These are phyloP conservation scores for Cryptococcus sp. DNA, from an alignment of 1,284 basidiomycete genomes.

Conservation along the genomic window DNA sequence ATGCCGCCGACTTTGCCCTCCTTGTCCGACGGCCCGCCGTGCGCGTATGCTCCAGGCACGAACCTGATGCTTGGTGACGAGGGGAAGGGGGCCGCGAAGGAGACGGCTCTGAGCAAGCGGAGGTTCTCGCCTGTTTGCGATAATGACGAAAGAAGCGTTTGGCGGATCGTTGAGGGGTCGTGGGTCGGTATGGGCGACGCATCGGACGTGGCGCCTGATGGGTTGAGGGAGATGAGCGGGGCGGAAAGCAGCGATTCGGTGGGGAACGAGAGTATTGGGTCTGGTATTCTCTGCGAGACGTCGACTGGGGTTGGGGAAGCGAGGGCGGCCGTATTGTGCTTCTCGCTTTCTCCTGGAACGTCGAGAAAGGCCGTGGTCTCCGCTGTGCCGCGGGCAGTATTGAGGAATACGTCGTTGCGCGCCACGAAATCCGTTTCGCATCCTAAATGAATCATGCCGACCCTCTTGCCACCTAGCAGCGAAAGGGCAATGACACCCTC, in stretches of 20 bases:
- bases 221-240: slow-evolving; percentile 64
- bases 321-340: slow-evolving; percentile 28
- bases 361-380: slow-evolving; percentile 84
- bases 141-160: slow-evolving; percentile 76
- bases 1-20: slow-evolving; percentile 74
- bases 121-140: slow-evolving; percentile 90
- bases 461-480: slow-evolving; percentile 68
- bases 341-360: slow-evolving; percentile 43
- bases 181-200: slow-evolving; percentile 27
- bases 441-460: slow-evolving; percentile 87
- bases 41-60: slow-evolving; percentile 76
- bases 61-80: slow-evolving; percentile 57
- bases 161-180: slow-evolving; percentile 62
- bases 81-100: slow-evolving; percentile 66
- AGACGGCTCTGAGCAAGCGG: slow-evolving; percentile 69
- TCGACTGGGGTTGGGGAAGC: slow-evolving; percentile 40
- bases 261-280: slow-evolving; percentile 48
- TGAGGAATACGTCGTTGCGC: slow-evolving; percentile 78
- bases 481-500: slow-evolving; percentile 79
- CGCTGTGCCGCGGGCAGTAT: slow-evolving; percentile 76
- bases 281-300: slow-evolving; percentile 8
- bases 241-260: slow-evolving; percentile 66
- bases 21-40: slow-evolving; percentile 61
- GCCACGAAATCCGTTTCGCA: slow-evolving; percentile 98
- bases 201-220: slow-evolving; percentile 34